A percentile compares a stretch with the other conserved stretches of the same genome.
Conservation (phyloP, 2,329 filamentous ascomycete species). For the Chrysosporium keratinophilum region DNA sequence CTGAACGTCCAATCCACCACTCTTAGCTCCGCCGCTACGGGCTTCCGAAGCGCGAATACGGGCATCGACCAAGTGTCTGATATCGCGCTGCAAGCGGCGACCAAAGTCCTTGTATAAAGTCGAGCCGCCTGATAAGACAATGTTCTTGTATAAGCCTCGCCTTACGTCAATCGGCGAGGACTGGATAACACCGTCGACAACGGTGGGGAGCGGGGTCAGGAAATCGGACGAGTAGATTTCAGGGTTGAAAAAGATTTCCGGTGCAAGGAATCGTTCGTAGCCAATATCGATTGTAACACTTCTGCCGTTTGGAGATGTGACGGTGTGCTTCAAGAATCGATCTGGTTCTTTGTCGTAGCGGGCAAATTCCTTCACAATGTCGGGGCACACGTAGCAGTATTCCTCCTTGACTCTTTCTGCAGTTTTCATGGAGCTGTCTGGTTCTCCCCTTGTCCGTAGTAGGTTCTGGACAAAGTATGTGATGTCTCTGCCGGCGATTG, state of each 20-base stretch:
- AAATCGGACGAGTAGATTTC: conserved; percentile 99
- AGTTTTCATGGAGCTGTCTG: conserved; percentile 92
- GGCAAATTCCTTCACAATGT: conserved; percentile 97
- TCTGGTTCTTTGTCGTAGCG: conserved; percentile 88
- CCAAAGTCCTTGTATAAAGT: conserved; percentile 99
- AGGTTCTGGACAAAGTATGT: conserved; percentile 98
- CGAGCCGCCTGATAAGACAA: conserved; percentile 91
- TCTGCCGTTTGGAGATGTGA: conserved; percentile 74
- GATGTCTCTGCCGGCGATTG: conserved; percentile 93
- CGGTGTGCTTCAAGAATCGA: conserved; percentile 80
- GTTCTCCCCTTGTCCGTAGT: conserved; percentile 88
- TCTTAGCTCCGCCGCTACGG: conserved; percentile 81
- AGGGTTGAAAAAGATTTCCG: conserved; percentile 99
- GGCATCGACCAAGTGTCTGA: conserved; percentile 87
- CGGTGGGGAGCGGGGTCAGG: conserved; percentile 82
- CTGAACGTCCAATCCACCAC: conserved; percentile 88
- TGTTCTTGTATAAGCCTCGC: conserved; percentile 97
- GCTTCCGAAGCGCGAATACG: conserved; percentile 87
- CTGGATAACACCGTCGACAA: conserved; percentile 95
- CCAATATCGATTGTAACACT: conserved; percentile 82
- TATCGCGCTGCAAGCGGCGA: conserved; percentile 87
- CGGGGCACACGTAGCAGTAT: conserved; percentile 95
- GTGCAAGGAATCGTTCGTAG: conserved; percentile 94
- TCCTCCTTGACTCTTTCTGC: conserved; percentile 98
- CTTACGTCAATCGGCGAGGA: conserved; percentile 95